Base-by-base conservation (phyloP, 129 eudicot species). In the Flaveria bidentis region DNA sequence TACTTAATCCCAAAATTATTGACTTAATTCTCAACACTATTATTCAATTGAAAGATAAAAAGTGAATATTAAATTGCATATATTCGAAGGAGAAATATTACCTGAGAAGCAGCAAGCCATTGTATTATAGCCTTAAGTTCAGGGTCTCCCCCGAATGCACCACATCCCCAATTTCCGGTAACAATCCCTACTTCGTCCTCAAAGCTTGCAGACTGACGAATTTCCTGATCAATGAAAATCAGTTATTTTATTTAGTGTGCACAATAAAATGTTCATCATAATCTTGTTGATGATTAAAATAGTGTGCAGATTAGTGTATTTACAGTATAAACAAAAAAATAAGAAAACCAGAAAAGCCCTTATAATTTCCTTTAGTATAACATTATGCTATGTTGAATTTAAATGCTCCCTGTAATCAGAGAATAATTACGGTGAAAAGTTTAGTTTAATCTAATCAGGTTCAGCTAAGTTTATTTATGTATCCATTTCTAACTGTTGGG, bases 101-200 rank as follows among this genome's bases (percentile, higher is more conserved):
- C 97, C 94, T 95, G 97, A 81, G 99, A 95, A 69, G 97, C 97
- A 56, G 99, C 99, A 69, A 95, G 92, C 99, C 99, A 95, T 81
- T 95, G 99, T 42, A 95, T 41, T 6, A 89, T 81, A 42, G 91
- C 86, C 78, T 95, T 95, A 53, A 95, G 83, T 85, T 95, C 92
- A 76, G 98, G 98, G 80, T 93, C 98, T 42, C 97, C 98, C n/a
- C 98, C 96, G 70, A 93, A 93, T 62, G 96, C 99, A 62, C 99
- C 97, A 86, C 99, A 91, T 46, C 99, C 99, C 99, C 99, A 95
- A 78, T 95, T 95, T 25, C 99, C 99, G 2, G 97, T 95, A 10
- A 51, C 95, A 75, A 95, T 82, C 25, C 99, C 99, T 76, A 90
- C 80, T 68, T 75, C 82, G 70, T 78, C 81, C 56, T 83, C 79